A percentile compares a stretch with the other conserved stretches of the same genome.
Conservation (phyloP, 2,329 filamentous ascomycete species). For the Ceratocystis alfenasii region DNA sequence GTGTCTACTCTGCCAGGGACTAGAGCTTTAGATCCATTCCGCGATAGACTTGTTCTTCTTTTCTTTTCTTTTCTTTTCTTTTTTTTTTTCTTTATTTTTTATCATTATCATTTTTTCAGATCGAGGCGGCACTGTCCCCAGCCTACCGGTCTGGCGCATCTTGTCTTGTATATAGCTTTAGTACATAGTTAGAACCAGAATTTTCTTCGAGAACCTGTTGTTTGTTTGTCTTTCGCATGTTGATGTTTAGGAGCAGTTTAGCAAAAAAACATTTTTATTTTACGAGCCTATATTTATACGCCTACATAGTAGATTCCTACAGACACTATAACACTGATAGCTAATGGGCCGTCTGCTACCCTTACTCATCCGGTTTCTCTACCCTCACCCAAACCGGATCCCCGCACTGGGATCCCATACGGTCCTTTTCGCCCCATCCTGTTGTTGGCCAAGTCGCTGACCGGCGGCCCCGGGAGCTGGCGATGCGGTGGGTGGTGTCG, state of each 20-base stretch:
- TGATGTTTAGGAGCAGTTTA: neutral
- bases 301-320: neutral
- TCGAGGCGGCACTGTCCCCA: slow-evolving; percentile 24
- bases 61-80: neutral
- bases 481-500: slow-evolving; percentile 28
- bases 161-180: neutral
- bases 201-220: slow-evolving; percentile 7
- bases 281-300: neutral
- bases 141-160: neutral
- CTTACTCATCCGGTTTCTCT: neutral
- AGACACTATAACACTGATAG: neutral
- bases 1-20: neutral
- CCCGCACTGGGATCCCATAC: slow-evolving; percentile 21
- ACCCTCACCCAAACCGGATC: slow-evolving; percentile 24
- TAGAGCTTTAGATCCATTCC: neutral
- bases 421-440: slow-evolving; percentile 20
- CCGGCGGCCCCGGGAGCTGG: slow-evolving; percentile 25
- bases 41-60: neutral
- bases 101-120: neutral
- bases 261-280: neutral
- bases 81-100: neutral
- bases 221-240: neutral
- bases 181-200: slow-evolving; percentile 2
- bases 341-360: neutral
- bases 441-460: slow-evolving; percentile 23